A percentile compares a stretch with the other conserved stretches of the same genome.
Conservation (phyloP, 2,329 filamentous ascomycete species). For the Neofusicoccum laricinum region DNA sequence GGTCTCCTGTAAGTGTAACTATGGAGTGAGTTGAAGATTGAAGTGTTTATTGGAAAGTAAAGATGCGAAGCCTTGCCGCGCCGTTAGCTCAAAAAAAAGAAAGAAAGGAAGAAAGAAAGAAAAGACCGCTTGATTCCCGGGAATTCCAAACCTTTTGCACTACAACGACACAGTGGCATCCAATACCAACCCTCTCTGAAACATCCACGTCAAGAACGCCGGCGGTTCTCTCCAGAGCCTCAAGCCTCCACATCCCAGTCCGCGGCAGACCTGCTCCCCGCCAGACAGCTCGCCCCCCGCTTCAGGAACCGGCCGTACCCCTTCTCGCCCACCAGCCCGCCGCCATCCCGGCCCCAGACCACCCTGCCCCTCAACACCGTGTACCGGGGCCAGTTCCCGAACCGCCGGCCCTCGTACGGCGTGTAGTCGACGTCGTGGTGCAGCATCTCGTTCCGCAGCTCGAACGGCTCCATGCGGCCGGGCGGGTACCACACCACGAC, state of each 20-base stretch:
- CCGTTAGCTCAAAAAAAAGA: too few relatives aligned
- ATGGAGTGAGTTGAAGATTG: too few relatives aligned
- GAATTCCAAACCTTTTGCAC: too few relatives aligned
- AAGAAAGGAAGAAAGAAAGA: too few relatives aligned
- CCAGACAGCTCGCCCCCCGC: conserved; percentile 39
- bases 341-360: conserved; percentile 56
- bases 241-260: background rate
- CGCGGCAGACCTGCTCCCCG: background rate
- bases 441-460: conserved; percentile 51
- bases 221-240: too few relatives aligned
- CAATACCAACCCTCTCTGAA: too few relatives aligned
- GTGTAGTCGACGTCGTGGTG: conserved; percentile 64
- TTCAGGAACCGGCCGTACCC: conserved; percentile 51
- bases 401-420: conserved; percentile 45
- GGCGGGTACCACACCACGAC: conserved; percentile 56
- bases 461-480: conserved; percentile 38
- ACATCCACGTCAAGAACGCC: too few relatives aligned
- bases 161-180: too few relatives aligned
- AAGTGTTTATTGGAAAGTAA: too few relatives aligned
- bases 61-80: too few relatives aligned
- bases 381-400: conserved; percentile 61
- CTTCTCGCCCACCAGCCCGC: conserved; percentile 48
- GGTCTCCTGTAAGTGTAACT: too few relatives aligned
- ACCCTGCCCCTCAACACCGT: conserved; percentile 58
- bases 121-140: too few relatives aligned